Evolutionary conservation across 176 grass and related monocot species (phyloP), one percentile per base, ranked within the genome.

Genomic region (Panicum miliaceum): DNA sequence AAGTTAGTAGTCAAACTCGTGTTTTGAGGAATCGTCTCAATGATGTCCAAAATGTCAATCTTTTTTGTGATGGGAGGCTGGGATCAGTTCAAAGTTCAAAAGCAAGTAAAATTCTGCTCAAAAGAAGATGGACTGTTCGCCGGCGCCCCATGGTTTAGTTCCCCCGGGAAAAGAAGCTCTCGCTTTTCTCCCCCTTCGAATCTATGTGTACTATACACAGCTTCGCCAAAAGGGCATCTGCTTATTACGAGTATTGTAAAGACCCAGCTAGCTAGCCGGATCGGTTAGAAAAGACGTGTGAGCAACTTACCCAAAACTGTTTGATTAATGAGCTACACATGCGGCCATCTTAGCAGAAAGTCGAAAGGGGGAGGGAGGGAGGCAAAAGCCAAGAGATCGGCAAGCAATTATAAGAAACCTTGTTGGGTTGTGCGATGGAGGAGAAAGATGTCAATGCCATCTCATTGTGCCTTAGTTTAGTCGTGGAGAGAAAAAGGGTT

Each of bases 331-430:
- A 83, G 79, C 84, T 79, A 83, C 88, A 90, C 88, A 86, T 90
- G 84, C 88, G 11, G 59, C 80, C 88, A 90, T 86, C 80, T 90
- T 79, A 86, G 80, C 88, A 79, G 84, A 90, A 90, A 89, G 87
- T 68, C n/a, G 58, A 88, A 52, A 77, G 82, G n/a, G 57, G n/a
- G n/a, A 12, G 9, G n/a, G n/a, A 12, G 9, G 59, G 57, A 52
- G 67, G 48, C 26, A 27, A 88, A 84, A 86, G 79, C 79, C 88
- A 83, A 72, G 59, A 83, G 84, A 74, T 50, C 69, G 25, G 69
- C 84, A 86, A 79, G 2, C 2, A 32, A 32, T 32, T 32, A 60
- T 9, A 60, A 86, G 40, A 67, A 82, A 58, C 88, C 82, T 65
- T 11, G 2, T 46, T 51, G 38, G 27, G 27, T 48, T 73, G 53